A percentile compares a stretch with the other conserved stretches of the same genome.
phyloP scores from a whole-genome alignment of 1,284 basidiomycete genomes.

The Xerocomus minutiporus region DNA sequence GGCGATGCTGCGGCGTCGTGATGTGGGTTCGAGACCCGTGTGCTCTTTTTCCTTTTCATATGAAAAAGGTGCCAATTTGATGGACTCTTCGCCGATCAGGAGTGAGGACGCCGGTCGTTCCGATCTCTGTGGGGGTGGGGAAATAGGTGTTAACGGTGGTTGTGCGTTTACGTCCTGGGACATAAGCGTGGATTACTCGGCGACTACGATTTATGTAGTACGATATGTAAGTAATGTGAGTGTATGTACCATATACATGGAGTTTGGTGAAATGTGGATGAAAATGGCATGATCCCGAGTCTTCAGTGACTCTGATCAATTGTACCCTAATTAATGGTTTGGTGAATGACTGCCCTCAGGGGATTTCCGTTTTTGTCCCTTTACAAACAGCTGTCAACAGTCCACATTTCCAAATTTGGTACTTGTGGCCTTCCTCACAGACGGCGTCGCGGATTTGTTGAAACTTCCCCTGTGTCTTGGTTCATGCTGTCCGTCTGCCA shows the following conservation, averaged over 20 bases:
- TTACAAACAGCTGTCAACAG: slow-evolving; percentile 16
- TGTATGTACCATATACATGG: too few species aligned
- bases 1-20: slow-evolving; percentile 13
- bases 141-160: slow-evolving; percentile 6
- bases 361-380: slow-evolving; percentile 15
- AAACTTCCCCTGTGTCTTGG: slow-evolving; percentile 18
- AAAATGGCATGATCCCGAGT: too few species aligned
- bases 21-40: slow-evolving; percentile 2
- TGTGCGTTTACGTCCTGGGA: slow-evolving; percentile 12
- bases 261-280: too few species aligned
- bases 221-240: slow-evolving; percentile 18
- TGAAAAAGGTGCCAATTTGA: neutral
- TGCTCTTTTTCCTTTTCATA: neutral
- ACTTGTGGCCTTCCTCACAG: slow-evolving; percentile 4
- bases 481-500: slow-evolving; percentile 1
- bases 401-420: slow-evolving; percentile 19
- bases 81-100: slow-evolving; percentile 12
- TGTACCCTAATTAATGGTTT: too few species aligned
- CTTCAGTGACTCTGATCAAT: too few species aligned
- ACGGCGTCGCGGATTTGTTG: slow-evolving; percentile 4
- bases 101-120: slow-evolving; percentile 20
- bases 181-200: slow-evolving; percentile 2
- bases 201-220: slow-evolving; percentile 10
- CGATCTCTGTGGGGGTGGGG: slow-evolving; percentile 15
- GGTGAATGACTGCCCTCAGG: neutral